A percentile compares a stretch with the other conserved stretches of the same genome.
These are phyloP conservation scores for Pseudomassariella vexata DNA, from an alignment of 2,329 filamentous ascomycete genomes.

Conservation along the genomic window DNA sequence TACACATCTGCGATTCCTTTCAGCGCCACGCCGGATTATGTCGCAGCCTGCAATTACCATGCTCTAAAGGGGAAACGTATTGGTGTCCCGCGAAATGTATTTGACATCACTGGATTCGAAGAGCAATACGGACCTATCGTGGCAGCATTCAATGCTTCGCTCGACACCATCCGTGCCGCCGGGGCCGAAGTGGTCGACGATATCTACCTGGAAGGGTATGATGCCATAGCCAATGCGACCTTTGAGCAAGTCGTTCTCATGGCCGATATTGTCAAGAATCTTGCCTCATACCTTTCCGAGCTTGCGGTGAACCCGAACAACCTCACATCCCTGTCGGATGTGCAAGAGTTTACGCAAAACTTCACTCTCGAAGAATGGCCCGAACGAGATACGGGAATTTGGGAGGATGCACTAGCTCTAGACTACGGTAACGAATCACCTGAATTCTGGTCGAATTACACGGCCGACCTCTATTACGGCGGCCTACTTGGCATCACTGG, in stretches of 20 bases:
- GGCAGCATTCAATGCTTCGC: conserved; percentile 48
- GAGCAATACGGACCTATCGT: conserved; percentile 21
- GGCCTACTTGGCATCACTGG: conserved; percentile 56
- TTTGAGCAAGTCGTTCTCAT: conserved; percentile 39
- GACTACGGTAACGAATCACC: conserved; percentile 52
- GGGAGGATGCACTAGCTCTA: conserved; percentile 44
- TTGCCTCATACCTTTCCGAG: conserved; percentile 50
- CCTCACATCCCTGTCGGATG: conserved; percentile 43
- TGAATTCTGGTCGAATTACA: conserved; percentile 51
- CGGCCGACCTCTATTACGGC: conserved; percentile 45
- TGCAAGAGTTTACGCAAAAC: conserved; percentile 49
- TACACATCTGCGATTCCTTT: conserved; percentile 57
- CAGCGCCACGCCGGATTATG: conserved; percentile 51
- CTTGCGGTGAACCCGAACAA: conserved; percentile 53
- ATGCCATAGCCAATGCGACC: conserved; percentile 25
- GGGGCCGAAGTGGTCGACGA: conserved; percentile 57
- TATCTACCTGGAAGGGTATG: conserved; percentile 51
- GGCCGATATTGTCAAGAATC: conserved; percentile 53
- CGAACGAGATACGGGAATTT: conserved; percentile 49
- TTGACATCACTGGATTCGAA: conserved; percentile 26
- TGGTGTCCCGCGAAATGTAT: conserved; percentile 56
- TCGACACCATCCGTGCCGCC: conserved; percentile 44
- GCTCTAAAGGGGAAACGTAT: conserved; percentile 53
- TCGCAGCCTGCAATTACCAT: conserved; percentile 47
- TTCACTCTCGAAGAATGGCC: conserved; percentile 54